Evolutionary conservation across 2,329 filamentous ascomycete genomes (phyloP), one percentile per base, ranked within the genome.

Genomic region (Nemania sp.): DNA sequence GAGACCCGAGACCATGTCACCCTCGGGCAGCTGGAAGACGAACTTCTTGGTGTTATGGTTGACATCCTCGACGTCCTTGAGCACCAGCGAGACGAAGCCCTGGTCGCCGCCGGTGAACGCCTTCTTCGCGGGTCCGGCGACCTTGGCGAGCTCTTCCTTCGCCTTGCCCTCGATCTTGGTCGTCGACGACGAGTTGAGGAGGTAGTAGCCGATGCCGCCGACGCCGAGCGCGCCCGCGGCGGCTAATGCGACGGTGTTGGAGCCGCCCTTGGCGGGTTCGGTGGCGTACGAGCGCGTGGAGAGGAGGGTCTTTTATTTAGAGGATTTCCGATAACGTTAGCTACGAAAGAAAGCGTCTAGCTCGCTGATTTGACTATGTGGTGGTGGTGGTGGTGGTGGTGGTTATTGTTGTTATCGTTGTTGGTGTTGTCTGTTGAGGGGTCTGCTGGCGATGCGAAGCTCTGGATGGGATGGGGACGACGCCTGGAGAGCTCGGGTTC

Each of bases 1-100:
- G 60, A 99, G 80, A 46, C 95, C 95, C 60, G 91, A 94, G 54
- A 96, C 89, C 78, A 89, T 86, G 74, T 97, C 90, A 65, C 86
- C 82, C 75, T 96, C 90, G 15, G 91, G 91, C 45, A 98, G 87
- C 71, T 89, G 87, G 79, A 99, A 98, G 70, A 90, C 88, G 74
- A 98, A 83, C 71, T 86, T 88, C 87, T 98, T 98, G 71, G 92
- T 96, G 83, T 98, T 98, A 83, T 93, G 90, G 82, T 92, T 97
- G 79, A 97, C 78, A 47, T 82, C 79, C 79, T 96, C 90, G 51
- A 92, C 84, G 57, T 89, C 87, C 58, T 91, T 86, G 58, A 98
- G 83, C 79, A 90, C 88, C 68, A 98, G 83, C 64, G 87, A 87
- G 65, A 97, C 76, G 79, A 92, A 98, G 68, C 92, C 93, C 78